These are phyloP conservation scores for Hymenoscyphus repandus DNA, from an alignment of 2,329 filamentous ascomycete species.

Conservation along the genomic window DNA sequence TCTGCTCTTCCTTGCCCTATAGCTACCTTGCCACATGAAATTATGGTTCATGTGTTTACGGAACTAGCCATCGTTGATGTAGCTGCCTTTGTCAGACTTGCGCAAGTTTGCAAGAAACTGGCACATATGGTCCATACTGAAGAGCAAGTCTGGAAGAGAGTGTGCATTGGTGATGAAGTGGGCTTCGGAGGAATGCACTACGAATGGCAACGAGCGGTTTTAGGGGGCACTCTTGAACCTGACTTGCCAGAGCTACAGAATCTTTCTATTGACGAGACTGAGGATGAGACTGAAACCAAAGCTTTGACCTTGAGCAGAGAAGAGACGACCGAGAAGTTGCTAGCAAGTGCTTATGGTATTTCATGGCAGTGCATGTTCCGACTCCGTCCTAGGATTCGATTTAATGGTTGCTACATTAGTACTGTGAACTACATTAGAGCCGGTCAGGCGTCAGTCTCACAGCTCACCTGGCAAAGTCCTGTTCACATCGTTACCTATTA, in stretches of 20 bases:
- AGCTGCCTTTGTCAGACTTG: constrained; percentile 67
- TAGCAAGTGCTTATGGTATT: constrained; percentile 39
- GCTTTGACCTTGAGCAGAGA: constrained; percentile 10
- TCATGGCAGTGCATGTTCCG: constrained; percentile 72
- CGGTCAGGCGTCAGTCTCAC: constrained; percentile 66
- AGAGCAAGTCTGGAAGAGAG: constrained; percentile 76
- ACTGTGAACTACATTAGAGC: constrained; percentile 92
- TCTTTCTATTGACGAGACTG: constrained; percentile 5
- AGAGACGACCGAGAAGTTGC: constrained; percentile 29
- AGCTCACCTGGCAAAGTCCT: constrained; percentile 71
- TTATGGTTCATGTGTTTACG: constrained; percentile 72
- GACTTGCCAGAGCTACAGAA: constrained; percentile 4
- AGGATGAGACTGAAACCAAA: background rate
- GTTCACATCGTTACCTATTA: constrained; percentile 98
- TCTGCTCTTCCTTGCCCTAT: constrained; percentile 76
- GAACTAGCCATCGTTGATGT: constrained; percentile 71
- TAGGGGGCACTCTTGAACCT: constrained; percentile 46
- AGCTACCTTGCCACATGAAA: constrained; percentile 71
- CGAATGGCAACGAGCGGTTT: constrained; percentile 59
- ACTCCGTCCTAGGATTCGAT: constrained; percentile 77
- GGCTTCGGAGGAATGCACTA: constrained; percentile 85
- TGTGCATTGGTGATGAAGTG: constrained; percentile 65
- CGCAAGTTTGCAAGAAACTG: constrained; percentile 79
- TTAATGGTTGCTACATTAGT: constrained; percentile 93
- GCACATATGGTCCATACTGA: constrained; percentile 82